These are phyloP conservation scores for Paraconiothyrium sp. DNA, from an alignment of 2,329 filamentous ascomycete genomes.

Conservation along the genomic window DNA sequence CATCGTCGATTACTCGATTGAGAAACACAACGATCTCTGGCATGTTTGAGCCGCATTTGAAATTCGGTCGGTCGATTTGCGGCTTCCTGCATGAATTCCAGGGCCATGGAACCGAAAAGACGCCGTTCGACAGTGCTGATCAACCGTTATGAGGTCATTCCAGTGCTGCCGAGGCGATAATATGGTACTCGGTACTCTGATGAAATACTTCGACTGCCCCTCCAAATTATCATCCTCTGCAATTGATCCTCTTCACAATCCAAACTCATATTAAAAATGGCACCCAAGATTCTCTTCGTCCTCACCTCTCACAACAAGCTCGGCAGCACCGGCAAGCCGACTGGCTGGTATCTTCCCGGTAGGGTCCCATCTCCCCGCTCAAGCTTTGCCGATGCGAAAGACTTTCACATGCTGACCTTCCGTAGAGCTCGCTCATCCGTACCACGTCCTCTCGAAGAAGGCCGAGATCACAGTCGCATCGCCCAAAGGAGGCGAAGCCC, in stretches of 20 bases:
- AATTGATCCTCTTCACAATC: background rate
- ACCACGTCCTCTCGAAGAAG: constrained; percentile 49
- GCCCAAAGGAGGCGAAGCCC: constrained; percentile 50
- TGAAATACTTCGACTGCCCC: background rate
- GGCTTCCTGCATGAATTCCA: background rate
- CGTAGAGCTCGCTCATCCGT: constrained; percentile 46
- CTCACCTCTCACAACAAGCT: constrained; percentile 69
- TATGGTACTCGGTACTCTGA: background rate
- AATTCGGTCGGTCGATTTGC: background rate
- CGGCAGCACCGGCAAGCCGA: constrained; percentile 58
- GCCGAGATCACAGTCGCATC: constrained; percentile 52
- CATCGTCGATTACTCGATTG: background rate
- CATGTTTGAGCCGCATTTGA: background rate
- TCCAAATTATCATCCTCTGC: background rate
- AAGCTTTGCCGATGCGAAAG: background rate
- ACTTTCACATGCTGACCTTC: background rate
- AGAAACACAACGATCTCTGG: background rate
- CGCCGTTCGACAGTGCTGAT: background rate
- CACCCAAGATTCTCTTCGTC: constrained; percentile 73
- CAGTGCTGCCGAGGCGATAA: background rate
- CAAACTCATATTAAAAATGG: constrained; percentile 23
- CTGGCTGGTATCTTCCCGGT: constrained; percentile 72
- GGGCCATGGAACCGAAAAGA: background rate
- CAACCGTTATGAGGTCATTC: background rate
- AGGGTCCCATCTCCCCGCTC: background rate